phyloP scores from a whole-genome alignment of 208 protist species.

The Naegleria lovaniensis region DNA sequence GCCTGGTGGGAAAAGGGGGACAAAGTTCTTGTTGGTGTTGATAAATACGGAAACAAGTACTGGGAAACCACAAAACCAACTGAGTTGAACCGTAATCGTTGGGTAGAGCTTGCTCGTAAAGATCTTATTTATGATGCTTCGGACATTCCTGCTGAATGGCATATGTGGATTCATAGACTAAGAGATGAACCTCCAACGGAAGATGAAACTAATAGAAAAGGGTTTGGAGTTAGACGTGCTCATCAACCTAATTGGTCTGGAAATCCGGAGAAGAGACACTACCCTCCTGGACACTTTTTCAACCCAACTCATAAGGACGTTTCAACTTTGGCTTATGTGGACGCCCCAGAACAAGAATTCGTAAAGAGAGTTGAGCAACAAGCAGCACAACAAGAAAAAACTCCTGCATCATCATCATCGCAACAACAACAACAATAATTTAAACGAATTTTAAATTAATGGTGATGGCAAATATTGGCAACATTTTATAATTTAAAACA shows the following conservation, averaged over 20 bases:
- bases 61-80: constrained; percentile 18
- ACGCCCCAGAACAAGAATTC: neutral
- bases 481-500: no score
- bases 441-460: no score
- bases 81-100: neutral
- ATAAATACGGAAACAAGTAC: constrained; percentile 25
- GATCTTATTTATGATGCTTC: constrained; percentile 13
- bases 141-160: constrained; percentile 25
- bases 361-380: no score
- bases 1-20: constrained; percentile 25
- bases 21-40: constrained; percentile 18
- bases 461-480: no score
- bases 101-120: neutral
- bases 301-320: constrained; percentile 15
- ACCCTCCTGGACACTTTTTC: constrained; percentile 24
- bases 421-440: no score
- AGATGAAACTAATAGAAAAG: neutral
- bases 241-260: neutral
- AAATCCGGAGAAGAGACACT: neutral
- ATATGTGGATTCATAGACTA: constrained; percentile 26
- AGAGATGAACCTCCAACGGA: constrained; percentile 19
- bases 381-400: no score
- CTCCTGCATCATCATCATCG: no score
- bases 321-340: neutral
- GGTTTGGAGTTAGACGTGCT: neutral